These are phyloP conservation scores for Wickerhamomyces hampshirensis DNA, from an alignment of 805 yeast species.

Conservation along the genomic window DNA sequence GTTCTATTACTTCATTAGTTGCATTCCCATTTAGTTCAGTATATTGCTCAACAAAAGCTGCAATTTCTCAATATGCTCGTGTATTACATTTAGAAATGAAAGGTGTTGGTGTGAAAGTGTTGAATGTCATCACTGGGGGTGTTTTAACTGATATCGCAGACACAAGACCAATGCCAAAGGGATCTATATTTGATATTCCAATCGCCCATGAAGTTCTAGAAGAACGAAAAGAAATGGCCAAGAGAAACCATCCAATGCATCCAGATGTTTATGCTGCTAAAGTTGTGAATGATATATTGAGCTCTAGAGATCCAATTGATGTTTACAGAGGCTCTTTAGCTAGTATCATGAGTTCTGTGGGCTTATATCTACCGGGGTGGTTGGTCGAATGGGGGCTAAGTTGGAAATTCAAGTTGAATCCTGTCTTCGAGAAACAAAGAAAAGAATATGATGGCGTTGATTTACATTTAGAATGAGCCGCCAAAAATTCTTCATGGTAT, in stretches of 20 bases:
- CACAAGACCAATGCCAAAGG: conserved; percentile 50
- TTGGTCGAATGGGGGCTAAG: conserved; percentile 37
- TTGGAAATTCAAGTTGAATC: conserved; percentile 35
- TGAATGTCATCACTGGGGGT: conserved; percentile 71
- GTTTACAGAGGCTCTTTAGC: conserved; percentile 54
- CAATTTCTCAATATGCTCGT: conserved; percentile 67
- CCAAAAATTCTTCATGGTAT: no score
- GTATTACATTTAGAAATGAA: conserved; percentile 60
- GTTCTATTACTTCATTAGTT: conserved; percentile 59
- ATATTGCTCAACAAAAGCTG: conserved; percentile 69
- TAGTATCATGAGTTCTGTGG: conserved; percentile 29
- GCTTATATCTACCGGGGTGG: conserved; percentile 41
- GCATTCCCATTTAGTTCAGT: conserved; percentile 70
- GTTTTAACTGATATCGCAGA: conserved; percentile 70
- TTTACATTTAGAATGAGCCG: conserved; percentile 20
- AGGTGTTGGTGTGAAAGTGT: conserved; percentile 67
- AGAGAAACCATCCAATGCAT: conserved; percentile 51
- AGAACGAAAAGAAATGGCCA: conserved; percentile 55
- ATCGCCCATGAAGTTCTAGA: conserved; percentile 47
- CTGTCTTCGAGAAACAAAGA: conserved; percentile 28
- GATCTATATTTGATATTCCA: conserved; percentile 47
- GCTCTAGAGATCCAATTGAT: conserved; percentile 37
- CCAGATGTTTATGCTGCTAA: conserved; percentile 53
- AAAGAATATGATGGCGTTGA: conserved; percentile 16
- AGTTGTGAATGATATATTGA: conserved; percentile 47